Conservation (phyloP, 768 basidiomycete species). For the Pisolithus albus region DNA sequence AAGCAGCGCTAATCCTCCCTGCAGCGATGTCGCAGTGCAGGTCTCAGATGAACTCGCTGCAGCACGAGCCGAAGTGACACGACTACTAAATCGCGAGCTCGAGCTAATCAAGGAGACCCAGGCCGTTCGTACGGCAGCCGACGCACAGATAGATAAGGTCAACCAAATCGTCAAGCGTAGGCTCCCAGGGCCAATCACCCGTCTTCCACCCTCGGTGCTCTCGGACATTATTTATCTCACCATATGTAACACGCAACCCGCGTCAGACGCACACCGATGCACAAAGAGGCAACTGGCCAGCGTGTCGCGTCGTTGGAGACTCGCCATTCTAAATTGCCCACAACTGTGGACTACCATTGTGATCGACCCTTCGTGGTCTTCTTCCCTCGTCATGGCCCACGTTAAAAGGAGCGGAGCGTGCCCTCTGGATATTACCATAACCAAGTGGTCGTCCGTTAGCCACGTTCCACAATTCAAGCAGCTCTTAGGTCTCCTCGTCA, state of each 20-base stretch:
- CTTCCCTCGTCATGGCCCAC: background rate
- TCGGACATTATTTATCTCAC: too few relatives aligned
- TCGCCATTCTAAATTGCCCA: background rate
- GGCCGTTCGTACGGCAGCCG: background rate
- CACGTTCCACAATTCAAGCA: background rate
- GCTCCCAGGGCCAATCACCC: background rate
- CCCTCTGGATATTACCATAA: background rate
- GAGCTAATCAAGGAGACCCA: background rate
- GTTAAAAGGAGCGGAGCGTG: background rate
- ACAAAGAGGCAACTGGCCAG: background rate
- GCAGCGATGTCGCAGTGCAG: too few relatives aligned
- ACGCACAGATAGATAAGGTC: background rate
- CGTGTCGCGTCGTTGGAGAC: background rate
- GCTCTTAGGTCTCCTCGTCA: background rate
- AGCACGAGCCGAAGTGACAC: background rate
- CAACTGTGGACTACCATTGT: background rate
- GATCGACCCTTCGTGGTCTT: background rate
- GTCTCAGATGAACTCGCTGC: too few relatives aligned
- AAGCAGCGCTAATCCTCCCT: too few relatives aligned
- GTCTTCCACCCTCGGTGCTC: too few relatives aligned
- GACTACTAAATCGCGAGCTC: background rate
- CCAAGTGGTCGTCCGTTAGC: background rate
- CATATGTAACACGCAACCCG: too few relatives aligned
- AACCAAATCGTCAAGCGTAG: background rate
- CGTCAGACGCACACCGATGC: too few relatives aligned